Conservation (phyloP, 768 basidiomycete species). For the Tephrocybe rancida region DNA sequence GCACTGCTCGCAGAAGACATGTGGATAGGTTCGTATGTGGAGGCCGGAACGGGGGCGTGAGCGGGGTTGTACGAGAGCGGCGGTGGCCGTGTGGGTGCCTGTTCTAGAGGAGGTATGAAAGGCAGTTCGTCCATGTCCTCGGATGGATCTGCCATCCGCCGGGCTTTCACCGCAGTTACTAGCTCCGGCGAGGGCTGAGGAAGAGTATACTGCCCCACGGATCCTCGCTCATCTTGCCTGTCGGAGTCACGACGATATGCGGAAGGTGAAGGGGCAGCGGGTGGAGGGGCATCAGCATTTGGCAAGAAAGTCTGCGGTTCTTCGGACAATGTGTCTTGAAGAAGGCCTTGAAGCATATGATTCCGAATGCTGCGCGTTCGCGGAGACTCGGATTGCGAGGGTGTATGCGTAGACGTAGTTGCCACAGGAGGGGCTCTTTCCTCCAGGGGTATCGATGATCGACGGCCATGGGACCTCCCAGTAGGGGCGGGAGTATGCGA, state of each 20-base stretch:
- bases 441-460: neutral
- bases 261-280: conserved; percentile 32
- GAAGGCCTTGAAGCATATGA: conserved; percentile 47
- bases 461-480: neutral
- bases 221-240: conserved; percentile 10
- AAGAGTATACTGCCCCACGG: conserved; percentile 8
- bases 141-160: neutral
- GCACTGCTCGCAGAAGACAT: conserved; percentile 52
- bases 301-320: neutral
- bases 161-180: conserved; percentile 11
- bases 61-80: conserved; percentile 13
- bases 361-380: conserved; percentile 25
- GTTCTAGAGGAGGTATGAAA: neutral
- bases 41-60: conserved; percentile 23
- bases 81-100: conserved; percentile 9
- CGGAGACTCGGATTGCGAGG: neutral
- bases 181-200: conserved; percentile 22
- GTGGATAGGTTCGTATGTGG: neutral
- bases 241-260: conserved; percentile 20
- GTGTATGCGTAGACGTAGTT: neutral
- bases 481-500: neutral
- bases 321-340: conserved; percentile 30
- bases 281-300: conserved; percentile 41
- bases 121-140: neutral
- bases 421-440: neutral